These are phyloP conservation scores for Barnettozyma sucrosica DNA, from an alignment of 805 yeast genomes.

Conservation along the genomic window DNA sequence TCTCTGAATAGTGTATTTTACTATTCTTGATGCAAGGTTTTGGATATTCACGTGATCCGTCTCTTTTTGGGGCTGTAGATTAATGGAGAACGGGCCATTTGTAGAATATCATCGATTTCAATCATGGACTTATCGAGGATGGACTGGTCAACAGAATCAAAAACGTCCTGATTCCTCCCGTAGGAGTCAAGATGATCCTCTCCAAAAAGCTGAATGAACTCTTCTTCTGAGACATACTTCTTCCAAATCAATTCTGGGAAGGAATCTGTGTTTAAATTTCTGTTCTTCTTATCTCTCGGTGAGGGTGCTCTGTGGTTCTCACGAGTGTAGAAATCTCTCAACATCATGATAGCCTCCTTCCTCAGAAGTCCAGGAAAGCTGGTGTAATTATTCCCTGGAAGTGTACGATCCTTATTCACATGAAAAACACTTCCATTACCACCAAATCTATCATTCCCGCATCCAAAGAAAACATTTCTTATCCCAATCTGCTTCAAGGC, in stretches of 20 bases:
- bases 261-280: constrained; percentile 47
- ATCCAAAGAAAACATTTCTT: constrained; percentile 74
- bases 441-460: constrained; percentile 93
- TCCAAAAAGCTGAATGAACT: constrained; percentile 43
- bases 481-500: constrained; percentile 79
- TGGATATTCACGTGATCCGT: not conserved
- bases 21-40: not conserved
- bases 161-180: constrained; percentile 15
- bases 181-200: constrained; percentile 7
- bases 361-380: constrained; percentile 75
- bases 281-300: constrained; percentile 68
- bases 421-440: constrained; percentile 87
- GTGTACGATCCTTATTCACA: constrained; percentile 42
- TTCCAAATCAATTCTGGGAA: constrained; percentile 59
- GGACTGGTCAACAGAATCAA: constrained; percentile 13
- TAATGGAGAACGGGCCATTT: constrained; percentile 1
- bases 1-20: constrained; percentile 15
- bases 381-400: constrained; percentile 32
- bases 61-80: constrained; percentile 4
- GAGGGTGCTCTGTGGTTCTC: constrained; percentile 84
- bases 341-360: constrained; percentile 74
- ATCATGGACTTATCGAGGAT: constrained; percentile 13
- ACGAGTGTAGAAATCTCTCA: constrained; percentile 77
- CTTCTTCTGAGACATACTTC: constrained; percentile 43
- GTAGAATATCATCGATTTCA: constrained; percentile 22